Percentiles rank a stretch among this genome's conserved stretches.
Conservation (phyloP, 345 rosid species). For the Nephelium lappaceum region DNA sequence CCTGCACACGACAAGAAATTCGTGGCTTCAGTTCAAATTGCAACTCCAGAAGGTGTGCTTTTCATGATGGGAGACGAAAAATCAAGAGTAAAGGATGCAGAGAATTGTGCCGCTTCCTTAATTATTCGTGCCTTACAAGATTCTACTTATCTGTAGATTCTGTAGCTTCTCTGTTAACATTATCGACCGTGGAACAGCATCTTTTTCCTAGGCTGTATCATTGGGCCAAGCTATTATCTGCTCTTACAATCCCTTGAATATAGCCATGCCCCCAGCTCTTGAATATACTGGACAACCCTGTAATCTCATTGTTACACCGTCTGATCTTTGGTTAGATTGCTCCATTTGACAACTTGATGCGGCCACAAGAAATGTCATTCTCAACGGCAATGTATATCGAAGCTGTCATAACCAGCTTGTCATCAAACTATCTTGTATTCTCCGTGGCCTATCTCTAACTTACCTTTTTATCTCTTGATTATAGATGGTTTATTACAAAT, state of each 20-base stretch:
- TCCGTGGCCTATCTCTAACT: neutral
- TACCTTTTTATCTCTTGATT: neutral
- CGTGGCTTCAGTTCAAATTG: conserved; percentile 52
- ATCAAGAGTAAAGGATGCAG: conserved; percentile 57
- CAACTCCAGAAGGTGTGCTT: conserved; percentile 35
- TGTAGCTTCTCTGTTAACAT: neutral
- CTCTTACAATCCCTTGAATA: neutral
- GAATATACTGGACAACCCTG: neutral
- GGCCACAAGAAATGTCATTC: neutral
- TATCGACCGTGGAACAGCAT: neutral
- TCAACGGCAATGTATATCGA: neutral
- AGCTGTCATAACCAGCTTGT: neutral
- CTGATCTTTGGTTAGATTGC: neutral
- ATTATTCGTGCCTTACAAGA: conserved; percentile 53
- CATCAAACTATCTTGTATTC: neutral
- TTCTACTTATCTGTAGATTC: conserved; percentile 31
- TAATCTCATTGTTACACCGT: neutral
- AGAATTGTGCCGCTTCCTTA: conserved; percentile 67
- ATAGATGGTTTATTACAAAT: neutral
- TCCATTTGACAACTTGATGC: neutral
- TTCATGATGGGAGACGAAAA: conserved; percentile 52
- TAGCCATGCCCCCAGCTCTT: neutral
- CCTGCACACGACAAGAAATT: conserved; percentile 49
- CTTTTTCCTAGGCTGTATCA: neutral
- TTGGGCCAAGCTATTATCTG: too few relatives aligned